Evolutionary conservation across 257 asterid genomes (phyloP).

Genomic region (Anisodus acutangulus): DNA sequence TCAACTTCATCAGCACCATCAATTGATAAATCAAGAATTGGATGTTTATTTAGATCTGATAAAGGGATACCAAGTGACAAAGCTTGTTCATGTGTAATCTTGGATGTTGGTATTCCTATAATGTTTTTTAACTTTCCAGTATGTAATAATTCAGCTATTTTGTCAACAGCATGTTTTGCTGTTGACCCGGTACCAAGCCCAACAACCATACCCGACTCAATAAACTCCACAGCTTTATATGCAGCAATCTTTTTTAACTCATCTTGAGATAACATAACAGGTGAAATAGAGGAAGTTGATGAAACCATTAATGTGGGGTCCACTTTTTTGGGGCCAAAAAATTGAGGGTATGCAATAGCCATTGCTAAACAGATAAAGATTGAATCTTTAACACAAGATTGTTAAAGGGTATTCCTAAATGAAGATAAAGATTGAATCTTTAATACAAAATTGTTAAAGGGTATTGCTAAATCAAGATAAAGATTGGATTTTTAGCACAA

Average conservation of each 20-base stretch:
- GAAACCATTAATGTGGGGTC: slow-evolving; percentile 45
- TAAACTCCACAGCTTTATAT: slow-evolving; percentile 50
- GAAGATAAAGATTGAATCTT: slow-evolving; percentile 5
- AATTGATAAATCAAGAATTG: slow-evolving; percentile 63
- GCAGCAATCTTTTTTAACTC: slow-evolving; percentile 54
- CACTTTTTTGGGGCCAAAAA: slow-evolving; percentile 37
- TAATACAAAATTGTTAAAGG: not conserved
- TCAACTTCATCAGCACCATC: slow-evolving; percentile 82
- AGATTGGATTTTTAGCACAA: not conserved
- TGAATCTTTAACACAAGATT: not conserved
- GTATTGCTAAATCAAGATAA: no score
- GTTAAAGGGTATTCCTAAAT: not conserved
- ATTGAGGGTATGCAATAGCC: slow-evolving; percentile 63
- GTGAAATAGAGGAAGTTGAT: slow-evolving; percentile 38
- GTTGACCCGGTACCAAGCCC: slow-evolving; percentile 57
- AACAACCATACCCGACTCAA: slow-evolving; percentile 52
- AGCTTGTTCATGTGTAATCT: slow-evolving; percentile 55
- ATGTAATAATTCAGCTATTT: slow-evolving; percentile 44
- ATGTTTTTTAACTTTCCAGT: slow-evolving; percentile 41
- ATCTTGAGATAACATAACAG: slow-evolving; percentile 39
- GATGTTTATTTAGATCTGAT: slow-evolving; percentile 65
- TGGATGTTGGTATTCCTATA: slow-evolving; percentile 54
- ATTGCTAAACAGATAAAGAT: slow-evolving; percentile 32
- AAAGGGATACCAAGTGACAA: slow-evolving; percentile 58
- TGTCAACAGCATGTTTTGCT: slow-evolving; percentile 53